Evolutionary conservation across 805 yeast species (phyloP), one percentile per base, ranked within the genome.

Genomic region (Cephaloascus albidus): DNA sequence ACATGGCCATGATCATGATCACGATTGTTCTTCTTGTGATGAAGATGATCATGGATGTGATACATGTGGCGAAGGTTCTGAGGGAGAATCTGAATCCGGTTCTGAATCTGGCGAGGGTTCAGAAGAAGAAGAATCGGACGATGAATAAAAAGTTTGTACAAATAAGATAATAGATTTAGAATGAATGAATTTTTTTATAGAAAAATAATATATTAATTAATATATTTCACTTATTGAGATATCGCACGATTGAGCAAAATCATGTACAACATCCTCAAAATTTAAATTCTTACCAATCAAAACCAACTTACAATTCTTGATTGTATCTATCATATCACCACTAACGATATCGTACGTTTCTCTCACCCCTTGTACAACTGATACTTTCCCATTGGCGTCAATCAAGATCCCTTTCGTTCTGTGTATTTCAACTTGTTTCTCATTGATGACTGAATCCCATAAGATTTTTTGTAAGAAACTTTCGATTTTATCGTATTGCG

Each of bases 351-450:
- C 98, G 58, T 87, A 93, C 0, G 95, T 87, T 40, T 88, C 93
- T 43, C 97, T 69, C 0, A 93, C 98, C 10, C 95, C 97, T 56
- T 93, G 98, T 10, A 93, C 61, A 5, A 88, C 84, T 45, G 74
- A 70, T 18, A 71, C 77, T 5, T 55, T 58, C 0, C 46, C 48
- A 2, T 53, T 55, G 5, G 57, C 52, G n/a, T 55, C 49, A 44
- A 79, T 70, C 5, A 88, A 45, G 8, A 85, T 57, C 1, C 96
- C 97, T 54, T 93, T 93, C 2, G 83, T 63, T 45, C 97, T 63
- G 48, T 88, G 96, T 2, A 93, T 69, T 44, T 87, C 96, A 3
- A 76, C 69, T 1, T 51, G 50, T 23, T 58, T 57, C 2, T 60
- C 72, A 19, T 60, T 65, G 26, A 68, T 65, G 3, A 18, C 36